Percentiles rank a stretch among this genome's conserved stretches.
Conservation (phyloP, 2,329 filamentous ascomycete species). For the Penicillium sp. region DNA sequence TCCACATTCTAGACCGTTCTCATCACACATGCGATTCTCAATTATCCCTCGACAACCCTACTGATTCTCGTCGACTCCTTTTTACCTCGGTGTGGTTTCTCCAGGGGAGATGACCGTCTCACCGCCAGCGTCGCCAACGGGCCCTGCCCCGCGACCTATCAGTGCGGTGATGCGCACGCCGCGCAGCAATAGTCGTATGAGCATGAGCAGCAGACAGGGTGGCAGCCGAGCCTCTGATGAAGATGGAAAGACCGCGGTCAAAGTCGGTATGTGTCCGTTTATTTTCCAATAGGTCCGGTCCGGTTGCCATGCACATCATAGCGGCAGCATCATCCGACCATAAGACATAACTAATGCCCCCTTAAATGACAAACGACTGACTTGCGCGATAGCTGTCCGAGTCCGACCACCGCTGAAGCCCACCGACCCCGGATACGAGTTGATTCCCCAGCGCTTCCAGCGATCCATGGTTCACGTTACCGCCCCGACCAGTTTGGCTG, state of each 20-base stretch:
- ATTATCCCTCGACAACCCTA: not conserved
- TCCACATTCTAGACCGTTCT: slow-evolving; percentile 18
- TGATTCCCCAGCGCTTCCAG: slow-evolving; percentile 94
- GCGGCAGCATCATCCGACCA: not conserved
- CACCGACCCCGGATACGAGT: slow-evolving; percentile 83
- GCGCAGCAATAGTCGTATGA: slow-evolving; percentile 78
- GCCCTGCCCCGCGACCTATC: slow-evolving; percentile 61
- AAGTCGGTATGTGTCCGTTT: slow-evolving; percentile 71
- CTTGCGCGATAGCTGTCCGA: slow-evolving; percentile 65
- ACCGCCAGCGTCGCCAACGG: slow-evolving; percentile 62
- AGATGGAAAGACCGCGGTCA: slow-evolving; percentile 83
- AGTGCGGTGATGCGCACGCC: slow-evolving; percentile 74
- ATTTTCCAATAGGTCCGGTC: slow-evolving; percentile 1
- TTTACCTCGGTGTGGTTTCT: slow-evolving; percentile 18
- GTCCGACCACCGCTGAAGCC: slow-evolving; percentile 80
- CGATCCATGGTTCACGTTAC: slow-evolving; percentile 86
- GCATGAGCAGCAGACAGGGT: slow-evolving; percentile 66
- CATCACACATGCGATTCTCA: slow-evolving; percentile 12
- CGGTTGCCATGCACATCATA: slow-evolving; percentile 1
- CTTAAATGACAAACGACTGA: not conserved
- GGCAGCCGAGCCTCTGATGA: slow-evolving; percentile 84
- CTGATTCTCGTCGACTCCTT: slow-evolving; percentile 1
- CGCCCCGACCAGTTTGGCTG: slow-evolving; percentile 74
- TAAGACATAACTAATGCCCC: not conserved
- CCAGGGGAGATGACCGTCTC: slow-evolving; percentile 57